Percentiles rank a stretch among this genome's conserved stretches.
Evolutionary conservation across 2,329 filamentous ascomycete species (phyloP).

Genomic region (Trichoderma breve): DNA sequence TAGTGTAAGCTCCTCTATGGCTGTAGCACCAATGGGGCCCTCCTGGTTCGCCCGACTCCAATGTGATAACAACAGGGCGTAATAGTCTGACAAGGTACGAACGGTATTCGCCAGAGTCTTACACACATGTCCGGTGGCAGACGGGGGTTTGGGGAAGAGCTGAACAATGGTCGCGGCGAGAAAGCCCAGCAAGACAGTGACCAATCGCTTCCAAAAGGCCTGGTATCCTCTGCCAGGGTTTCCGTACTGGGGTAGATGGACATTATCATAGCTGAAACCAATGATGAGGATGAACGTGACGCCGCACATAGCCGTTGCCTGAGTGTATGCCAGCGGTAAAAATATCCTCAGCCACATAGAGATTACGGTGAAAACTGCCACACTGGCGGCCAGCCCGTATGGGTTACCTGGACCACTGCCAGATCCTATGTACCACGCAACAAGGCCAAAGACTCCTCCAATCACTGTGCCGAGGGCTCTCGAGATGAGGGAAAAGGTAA

Average conservation of each 20-base stretch:
- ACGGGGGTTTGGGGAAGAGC: slow-evolving; percentile 46
- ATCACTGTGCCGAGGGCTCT: slow-evolving; percentile 44
- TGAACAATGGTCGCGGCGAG: slow-evolving; percentile 44
- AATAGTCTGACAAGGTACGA: slow-evolving; percentile 46
- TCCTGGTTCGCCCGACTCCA: slow-evolving; percentile 37
- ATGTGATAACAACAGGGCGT: slow-evolving; percentile 47
- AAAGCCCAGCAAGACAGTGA: slow-evolving; percentile 46
- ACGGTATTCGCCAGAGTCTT: slow-evolving; percentile 45
- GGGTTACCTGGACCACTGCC: slow-evolving; percentile 48
- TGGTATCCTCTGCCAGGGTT: slow-evolving; percentile 46
- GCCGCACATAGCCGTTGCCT: slow-evolving; percentile 33
- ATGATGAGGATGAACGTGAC: slow-evolving; percentile 44
- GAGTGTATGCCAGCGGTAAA: slow-evolving; percentile 30
- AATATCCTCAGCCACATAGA: slow-evolving; percentile 38
- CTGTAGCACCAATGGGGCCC: slow-evolving; percentile 31
- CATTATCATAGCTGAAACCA: slow-evolving; percentile 47
- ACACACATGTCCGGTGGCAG: slow-evolving; percentile 44
- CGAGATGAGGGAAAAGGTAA: slow-evolving; percentile 44
- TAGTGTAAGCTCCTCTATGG: slow-evolving; percentile 32
- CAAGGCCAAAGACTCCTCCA: slow-evolving; percentile 46
- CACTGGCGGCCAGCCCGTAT: slow-evolving; percentile 48
- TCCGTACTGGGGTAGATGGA: slow-evolving; percentile 44
- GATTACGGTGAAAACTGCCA: slow-evolving; percentile 38
- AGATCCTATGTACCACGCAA: slow-evolving; percentile 52
- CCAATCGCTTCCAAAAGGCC: slow-evolving; percentile 48